These are phyloP conservation scores for Trichoderma virens DNA, from an alignment of 495 filamentous ascomycete genomes.

Conservation along the genomic window DNA sequence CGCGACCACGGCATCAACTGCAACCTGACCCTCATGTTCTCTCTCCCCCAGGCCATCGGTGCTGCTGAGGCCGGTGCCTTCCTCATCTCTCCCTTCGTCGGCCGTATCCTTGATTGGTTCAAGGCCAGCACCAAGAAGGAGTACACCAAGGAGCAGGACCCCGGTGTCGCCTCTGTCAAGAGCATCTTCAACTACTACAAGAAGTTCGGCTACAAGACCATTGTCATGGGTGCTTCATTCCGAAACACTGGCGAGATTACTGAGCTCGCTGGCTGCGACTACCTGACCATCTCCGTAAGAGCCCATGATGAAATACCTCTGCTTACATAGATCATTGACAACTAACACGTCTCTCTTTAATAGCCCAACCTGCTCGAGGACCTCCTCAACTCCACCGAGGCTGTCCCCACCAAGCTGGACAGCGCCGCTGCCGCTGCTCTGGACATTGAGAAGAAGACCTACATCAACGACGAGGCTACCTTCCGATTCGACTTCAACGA, in stretches of 20 bases:
- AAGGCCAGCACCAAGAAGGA: slow-evolving; percentile 94
- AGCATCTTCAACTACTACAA: slow-evolving; percentile 99
- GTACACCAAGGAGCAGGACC: slow-evolving; percentile 81
- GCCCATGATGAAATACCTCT: slow-evolving; percentile 1
- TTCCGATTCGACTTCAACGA: slow-evolving; percentile 99
- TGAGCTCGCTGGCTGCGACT: slow-evolving; percentile 96
- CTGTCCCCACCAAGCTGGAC: slow-evolving; percentile 91
- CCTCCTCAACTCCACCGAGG: slow-evolving; percentile 67
- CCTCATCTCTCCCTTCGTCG: slow-evolving; percentile 99
- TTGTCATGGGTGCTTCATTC: slow-evolving; percentile 99
- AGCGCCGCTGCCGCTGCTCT: slow-evolving; percentile 54
- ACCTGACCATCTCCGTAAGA: slow-evolving; percentile 92
- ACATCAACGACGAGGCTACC: slow-evolving; percentile 77
- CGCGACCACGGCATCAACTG: slow-evolving; percentile 88
- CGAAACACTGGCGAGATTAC: slow-evolving; percentile 92
- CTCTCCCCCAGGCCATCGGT: slow-evolving; percentile 86
- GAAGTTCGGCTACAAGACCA: slow-evolving; percentile 97
- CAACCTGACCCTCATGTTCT: slow-evolving; percentile 99
- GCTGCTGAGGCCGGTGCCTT: slow-evolving; percentile 94
- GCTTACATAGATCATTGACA: too few relatives aligned
- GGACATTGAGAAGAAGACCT: slow-evolving; percentile 78
- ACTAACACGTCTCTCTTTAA: background rate
- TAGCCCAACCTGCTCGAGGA: slow-evolving; percentile 92
- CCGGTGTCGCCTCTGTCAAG: slow-evolving; percentile 93
- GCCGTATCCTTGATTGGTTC: slow-evolving; percentile 99